Evolutionary conservation across 1,284 basidiomycete genomes (phyloP), one percentile per base, ranked within the genome.

Genomic region (Anthracocystis walkeri): DNA sequence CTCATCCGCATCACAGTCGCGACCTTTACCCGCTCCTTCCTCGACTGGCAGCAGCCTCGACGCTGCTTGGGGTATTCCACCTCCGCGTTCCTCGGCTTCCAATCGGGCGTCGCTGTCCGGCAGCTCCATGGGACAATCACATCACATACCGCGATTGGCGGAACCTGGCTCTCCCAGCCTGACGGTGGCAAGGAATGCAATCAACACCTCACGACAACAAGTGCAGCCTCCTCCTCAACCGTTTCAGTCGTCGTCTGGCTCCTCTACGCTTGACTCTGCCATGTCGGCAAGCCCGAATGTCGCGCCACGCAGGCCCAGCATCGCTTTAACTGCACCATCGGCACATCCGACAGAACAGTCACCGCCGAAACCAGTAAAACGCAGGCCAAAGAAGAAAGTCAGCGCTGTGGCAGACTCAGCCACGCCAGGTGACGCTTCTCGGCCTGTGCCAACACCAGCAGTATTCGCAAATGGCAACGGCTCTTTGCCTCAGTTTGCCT

Each of bases 121-220:
- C 7, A 50, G 38, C 7, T 29, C 40, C 25, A 50, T 54, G 40
- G 51, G 20, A 44, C 49, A 45, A 25, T 48, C 44, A 4, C 48
- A 58, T 29, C 27, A 29, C 42, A 65, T 61, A 50, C 62, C 62
- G 45, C 62, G 57, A 1, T 18, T 65, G 31, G 40, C 50, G 6
- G 62, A 65, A 16, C 68, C 68, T 8, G 58, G 62, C 42, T 70
- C 68, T 38, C 68, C 68, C 4, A 70, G 62, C n/a, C n/a, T 70
- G 40, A 33, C 54, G 2, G 49, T 70, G 11, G 68, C 68, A 20
- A 52, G 59, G 12, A 62, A 65, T 10, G 45, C 61, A 6, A 14
- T 56, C 18, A 29, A 55, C 25, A 33, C 54, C n/a, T 52, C 56
- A 6, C 58, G 50, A 1, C 58, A 62, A 16, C 23, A 65, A 45